phyloP scores from a whole-genome alignment of 2,329 filamentous ascomycete genomes.

The Pestalotiopsis fici region DNA sequence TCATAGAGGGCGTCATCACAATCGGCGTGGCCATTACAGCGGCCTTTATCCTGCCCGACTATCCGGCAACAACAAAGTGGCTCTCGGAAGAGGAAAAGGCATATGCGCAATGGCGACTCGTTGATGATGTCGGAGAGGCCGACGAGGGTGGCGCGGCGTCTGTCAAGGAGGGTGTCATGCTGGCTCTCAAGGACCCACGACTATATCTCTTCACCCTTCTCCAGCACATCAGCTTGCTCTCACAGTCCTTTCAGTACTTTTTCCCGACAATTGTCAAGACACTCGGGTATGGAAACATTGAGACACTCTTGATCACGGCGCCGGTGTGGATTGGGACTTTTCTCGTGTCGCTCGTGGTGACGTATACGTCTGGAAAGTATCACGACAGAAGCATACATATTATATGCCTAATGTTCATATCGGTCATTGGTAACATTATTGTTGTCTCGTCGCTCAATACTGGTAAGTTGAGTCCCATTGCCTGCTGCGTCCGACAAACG shows the following conservation, averaged over 20 bases:
- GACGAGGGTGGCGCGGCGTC: conserved; percentile 39
- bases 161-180: conserved; percentile 45
- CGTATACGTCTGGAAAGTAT: conserved; percentile 53
- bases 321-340: conserved; percentile 58
- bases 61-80: conserved; percentile 54
- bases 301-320: conserved; percentile 58
- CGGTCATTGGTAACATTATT: conserved; percentile 56
- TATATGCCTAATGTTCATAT: conserved; percentile 50
- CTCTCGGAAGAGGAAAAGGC: conserved; percentile 50
- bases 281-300: conserved; percentile 55
- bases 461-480: conserved; percentile 19
- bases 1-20: conserved; percentile 42
- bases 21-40: conserved; percentile 35
- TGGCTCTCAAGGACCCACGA: conserved; percentile 49
- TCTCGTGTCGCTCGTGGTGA: conserved; percentile 53
- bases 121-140: conserved; percentile 47
- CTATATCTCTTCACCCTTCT: conserved; percentile 56
- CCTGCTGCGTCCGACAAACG: not conserved
- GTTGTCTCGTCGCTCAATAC: conserved; percentile 50
- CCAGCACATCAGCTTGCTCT: conserved; percentile 52
- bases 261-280: conserved; percentile 66
- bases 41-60: conserved; percentile 48
- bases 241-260: conserved; percentile 64
- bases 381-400: conserved; percentile 61
- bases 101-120: conserved; percentile 53